Percentiles rank a stretch among this genome's conserved stretches.
Evolutionary conservation across 2,329 filamentous ascomycete genomes (phyloP).

Genomic region (Colletotrichum eremochloae): DNA sequence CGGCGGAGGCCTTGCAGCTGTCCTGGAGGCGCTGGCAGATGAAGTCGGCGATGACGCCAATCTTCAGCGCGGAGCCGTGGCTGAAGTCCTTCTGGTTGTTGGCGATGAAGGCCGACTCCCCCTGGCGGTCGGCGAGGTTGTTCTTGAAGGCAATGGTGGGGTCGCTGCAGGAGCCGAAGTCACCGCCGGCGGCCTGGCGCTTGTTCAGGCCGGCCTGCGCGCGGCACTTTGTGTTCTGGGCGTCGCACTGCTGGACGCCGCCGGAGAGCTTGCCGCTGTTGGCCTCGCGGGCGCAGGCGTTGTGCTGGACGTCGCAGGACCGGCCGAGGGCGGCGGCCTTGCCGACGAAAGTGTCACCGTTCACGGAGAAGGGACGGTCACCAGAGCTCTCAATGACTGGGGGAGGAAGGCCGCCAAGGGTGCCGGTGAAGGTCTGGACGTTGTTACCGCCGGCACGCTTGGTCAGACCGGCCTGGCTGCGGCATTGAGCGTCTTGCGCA

Average conservation of each 20-base stretch:
- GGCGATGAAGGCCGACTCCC: conserved; percentile 56
- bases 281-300: conserved; percentile 62
- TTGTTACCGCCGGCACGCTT: conserved; percentile 1
- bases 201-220: conserved; percentile 45
- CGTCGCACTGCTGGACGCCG: conserved; percentile 57
- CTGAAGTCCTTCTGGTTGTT: conserved; percentile 59
- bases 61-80: conserved; percentile 62
- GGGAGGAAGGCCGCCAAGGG: conserved; percentile 57
- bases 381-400: conserved; percentile 54
- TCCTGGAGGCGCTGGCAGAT: conserved; percentile 59
- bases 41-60: conserved; percentile 59
- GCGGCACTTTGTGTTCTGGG: conserved; percentile 57
- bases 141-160: conserved; percentile 63
- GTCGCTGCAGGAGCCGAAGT: conserved; percentile 62
- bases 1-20: conserved; percentile 44
- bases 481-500: too few relatives aligned
- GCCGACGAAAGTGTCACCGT: conserved; percentile 66
- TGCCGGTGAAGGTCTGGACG: conserved; percentile 61
- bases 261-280: conserved; percentile 57
- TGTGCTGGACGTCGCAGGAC: conserved; percentile 65
- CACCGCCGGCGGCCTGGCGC: conserved; percentile 47
- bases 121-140: conserved; percentile 61
- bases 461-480: too few relatives aligned
- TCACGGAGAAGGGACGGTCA: conserved; percentile 64
- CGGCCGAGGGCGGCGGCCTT: conserved; percentile 60